phyloP scores from a whole-genome alignment of 805 yeast species.

The Lipomyces sp. region DNA sequence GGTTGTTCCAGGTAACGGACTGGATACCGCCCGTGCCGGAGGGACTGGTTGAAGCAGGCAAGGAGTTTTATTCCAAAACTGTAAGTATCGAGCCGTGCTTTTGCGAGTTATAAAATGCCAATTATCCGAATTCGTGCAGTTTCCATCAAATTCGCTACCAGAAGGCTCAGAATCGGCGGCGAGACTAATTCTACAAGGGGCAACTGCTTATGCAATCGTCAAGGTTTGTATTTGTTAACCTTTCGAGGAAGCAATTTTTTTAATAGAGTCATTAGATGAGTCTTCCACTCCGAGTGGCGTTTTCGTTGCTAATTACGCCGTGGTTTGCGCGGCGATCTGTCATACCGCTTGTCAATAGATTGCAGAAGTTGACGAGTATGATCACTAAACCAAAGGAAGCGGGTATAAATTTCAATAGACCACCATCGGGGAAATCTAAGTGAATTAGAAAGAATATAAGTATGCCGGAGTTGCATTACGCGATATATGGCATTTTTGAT shows the following conservation, averaged over 20 bases:
- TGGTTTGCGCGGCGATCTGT: constrained; percentile 59
- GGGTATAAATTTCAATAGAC: background rate
- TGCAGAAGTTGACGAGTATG: background rate
- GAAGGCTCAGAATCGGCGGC: constrained; percentile 57
- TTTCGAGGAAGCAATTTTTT: background rate
- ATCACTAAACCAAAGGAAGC: background rate
- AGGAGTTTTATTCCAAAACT: constrained; percentile 59
- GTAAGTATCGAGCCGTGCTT: constrained; percentile 43
- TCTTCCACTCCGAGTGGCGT: constrained; percentile 58
- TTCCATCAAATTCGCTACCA: constrained; percentile 34
- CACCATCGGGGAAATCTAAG: constrained; percentile 3
- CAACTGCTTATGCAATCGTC: constrained; percentile 72
- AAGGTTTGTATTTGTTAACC: constrained; percentile 47
- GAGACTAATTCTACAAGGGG: constrained; percentile 68
- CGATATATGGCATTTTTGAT: background rate
- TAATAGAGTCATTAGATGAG: constrained; percentile 45
- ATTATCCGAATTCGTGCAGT: background rate
- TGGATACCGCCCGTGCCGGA: constrained; percentile 58
- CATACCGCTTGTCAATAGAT: constrained; percentile 47
- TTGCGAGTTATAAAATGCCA: background rate
- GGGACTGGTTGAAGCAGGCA: constrained; percentile 65
- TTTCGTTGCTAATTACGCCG: constrained; percentile 61
- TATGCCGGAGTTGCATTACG: background rate
- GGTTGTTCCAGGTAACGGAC: constrained; percentile 60
- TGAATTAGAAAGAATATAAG: background rate